These are phyloP conservation scores for Termitomyces sp. DNA, from an alignment of 768 basidiomycete genomes.

Conservation along the genomic window DNA sequence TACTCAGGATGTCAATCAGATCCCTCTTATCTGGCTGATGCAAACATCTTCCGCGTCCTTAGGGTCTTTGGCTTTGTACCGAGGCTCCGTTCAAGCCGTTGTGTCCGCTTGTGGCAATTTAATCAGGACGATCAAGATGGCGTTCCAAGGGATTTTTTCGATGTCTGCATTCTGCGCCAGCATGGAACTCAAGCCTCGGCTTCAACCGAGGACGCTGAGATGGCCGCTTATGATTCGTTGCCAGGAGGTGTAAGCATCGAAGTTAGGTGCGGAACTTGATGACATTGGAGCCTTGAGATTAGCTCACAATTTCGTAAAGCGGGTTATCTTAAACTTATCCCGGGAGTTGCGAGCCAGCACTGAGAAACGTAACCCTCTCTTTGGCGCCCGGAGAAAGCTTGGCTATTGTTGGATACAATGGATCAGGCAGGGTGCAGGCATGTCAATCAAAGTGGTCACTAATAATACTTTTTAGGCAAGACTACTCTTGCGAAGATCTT, in stretches of 20 bases:
- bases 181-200: constrained; percentile 59
- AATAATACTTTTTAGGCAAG: constrained; percentile 52
- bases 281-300: not conserved
- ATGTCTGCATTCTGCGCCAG: constrained; percentile 85
- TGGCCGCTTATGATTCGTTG: constrained; percentile 39
- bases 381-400: constrained; percentile 74
- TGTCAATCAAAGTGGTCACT: not conserved
- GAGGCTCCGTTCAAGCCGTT: constrained; percentile 69
- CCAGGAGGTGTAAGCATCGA: constrained; percentile 64
- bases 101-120: constrained; percentile 61
- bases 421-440: constrained; percentile 50
- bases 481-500: constrained; percentile 82
- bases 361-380: constrained; percentile 64
- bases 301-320: constrained; percentile 17
- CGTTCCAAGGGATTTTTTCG: constrained; percentile 82
- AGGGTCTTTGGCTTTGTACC: constrained; percentile 79
- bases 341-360: constrained; percentile 58
- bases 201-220: constrained; percentile 57
- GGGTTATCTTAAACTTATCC: constrained; percentile 73
- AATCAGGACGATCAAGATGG: constrained; percentile 59
- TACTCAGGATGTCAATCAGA: constrained; percentile 32
- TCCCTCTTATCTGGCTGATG: constrained; percentile 68
- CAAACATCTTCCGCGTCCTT: constrained; percentile 71
- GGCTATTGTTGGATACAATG: constrained; percentile 83
- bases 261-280: constrained; percentile 45